Percentiles rank a stretch among this genome's conserved stretches.
Conservation (phyloP, 768 basidiomycete species). For the Tricholoma bakamatsutake region DNA sequence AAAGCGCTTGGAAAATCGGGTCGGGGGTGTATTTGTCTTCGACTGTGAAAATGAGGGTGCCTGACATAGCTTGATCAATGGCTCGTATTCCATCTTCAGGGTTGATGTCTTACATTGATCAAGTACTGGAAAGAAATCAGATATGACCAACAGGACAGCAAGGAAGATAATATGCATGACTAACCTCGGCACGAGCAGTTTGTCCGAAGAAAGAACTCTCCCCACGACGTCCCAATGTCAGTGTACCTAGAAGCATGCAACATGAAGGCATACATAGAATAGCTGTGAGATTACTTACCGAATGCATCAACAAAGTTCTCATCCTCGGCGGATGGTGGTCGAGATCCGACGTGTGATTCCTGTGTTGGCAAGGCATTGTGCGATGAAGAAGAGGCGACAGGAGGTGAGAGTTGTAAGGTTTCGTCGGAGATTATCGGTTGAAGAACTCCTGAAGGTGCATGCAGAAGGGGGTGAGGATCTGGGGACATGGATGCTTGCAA, state of each 20-base stretch:
- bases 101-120: slow-evolving; percentile 37
- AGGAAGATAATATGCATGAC: slow-evolving; percentile 9
- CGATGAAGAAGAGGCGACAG: not conserved
- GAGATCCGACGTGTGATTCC: not conserved
- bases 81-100: not conserved
- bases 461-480: slow-evolving; percentile 45
- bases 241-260: slow-evolving; percentile 37
- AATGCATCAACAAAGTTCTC: slow-evolving; percentile 44
- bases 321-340: slow-evolving; percentile 23
- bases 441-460: slow-evolving; percentile 4
- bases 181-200: slow-evolving; percentile 65
- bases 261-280: not conserved
- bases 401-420: not conserved
- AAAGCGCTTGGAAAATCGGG: slow-evolving; percentile 32
- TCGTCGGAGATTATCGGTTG: slow-evolving; percentile 5
- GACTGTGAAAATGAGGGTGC: slow-evolving; percentile 18
- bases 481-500: slow-evolving; percentile 44
- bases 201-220: slow-evolving; percentile 55
- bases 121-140: slow-evolving; percentile 34
- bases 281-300: slow-evolving; percentile 24
- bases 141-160: not conserved
- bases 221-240: slow-evolving; percentile 49
- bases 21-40: slow-evolving; percentile 3
- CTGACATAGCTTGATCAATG: slow-evolving; percentile 11
- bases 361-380: not conserved